Conservation (phyloP, 2,329 filamentous ascomycete species). For the Fusarium sp. region DNA sequence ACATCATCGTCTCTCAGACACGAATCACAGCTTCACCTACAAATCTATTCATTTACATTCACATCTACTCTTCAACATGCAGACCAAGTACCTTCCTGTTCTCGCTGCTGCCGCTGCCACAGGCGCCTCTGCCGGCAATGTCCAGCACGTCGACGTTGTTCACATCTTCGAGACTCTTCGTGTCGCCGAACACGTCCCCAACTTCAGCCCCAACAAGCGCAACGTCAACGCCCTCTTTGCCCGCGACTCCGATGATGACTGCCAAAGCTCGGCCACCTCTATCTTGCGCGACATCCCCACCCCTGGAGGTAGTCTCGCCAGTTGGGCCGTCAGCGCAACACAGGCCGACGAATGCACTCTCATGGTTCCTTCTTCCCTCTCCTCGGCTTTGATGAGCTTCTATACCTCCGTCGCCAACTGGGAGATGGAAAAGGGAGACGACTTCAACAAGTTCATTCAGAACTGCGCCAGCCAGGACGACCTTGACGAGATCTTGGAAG, state of each 20-base stretch:
- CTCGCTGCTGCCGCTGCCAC: slow-evolving; percentile 26
- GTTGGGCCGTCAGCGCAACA: slow-evolving; percentile 1
- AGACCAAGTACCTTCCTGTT: slow-evolving; percentile 16
- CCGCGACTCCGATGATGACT: slow-evolving; percentile 11
- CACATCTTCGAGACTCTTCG: slow-evolving; percentile 35
- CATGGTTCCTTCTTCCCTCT: slow-evolving; percentile 23
- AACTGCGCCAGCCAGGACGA: slow-evolving; percentile 18
- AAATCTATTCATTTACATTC: background rate
- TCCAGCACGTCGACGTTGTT: slow-evolving; percentile 26
- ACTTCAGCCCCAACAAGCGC: slow-evolving; percentile 30
- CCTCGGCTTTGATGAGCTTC: slow-evolving; percentile 23
- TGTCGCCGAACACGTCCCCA: slow-evolving; percentile 17
- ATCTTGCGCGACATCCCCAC: slow-evolving; percentile 12
- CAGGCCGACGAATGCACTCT: slow-evolving; percentile 19
- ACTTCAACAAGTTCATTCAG: slow-evolving; percentile 6
- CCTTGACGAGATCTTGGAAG: background rate
- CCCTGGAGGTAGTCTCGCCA: background rate
- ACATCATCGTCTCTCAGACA: background rate
- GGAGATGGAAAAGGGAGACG: background rate
- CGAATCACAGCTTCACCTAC: background rate
- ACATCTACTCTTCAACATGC: slow-evolving; percentile 9
- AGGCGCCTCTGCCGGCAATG: slow-evolving; percentile 4
- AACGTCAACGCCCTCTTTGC: slow-evolving; percentile 19
- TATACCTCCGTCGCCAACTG: slow-evolving; percentile 22
- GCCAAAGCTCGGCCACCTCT: slow-evolving; percentile 17